Percentiles rank a stretch among this genome's conserved stretches.
phyloP scores from a whole-genome alignment of 2,329 filamentous ascomycete species.

The Arachnopeziza araneosa region DNA sequence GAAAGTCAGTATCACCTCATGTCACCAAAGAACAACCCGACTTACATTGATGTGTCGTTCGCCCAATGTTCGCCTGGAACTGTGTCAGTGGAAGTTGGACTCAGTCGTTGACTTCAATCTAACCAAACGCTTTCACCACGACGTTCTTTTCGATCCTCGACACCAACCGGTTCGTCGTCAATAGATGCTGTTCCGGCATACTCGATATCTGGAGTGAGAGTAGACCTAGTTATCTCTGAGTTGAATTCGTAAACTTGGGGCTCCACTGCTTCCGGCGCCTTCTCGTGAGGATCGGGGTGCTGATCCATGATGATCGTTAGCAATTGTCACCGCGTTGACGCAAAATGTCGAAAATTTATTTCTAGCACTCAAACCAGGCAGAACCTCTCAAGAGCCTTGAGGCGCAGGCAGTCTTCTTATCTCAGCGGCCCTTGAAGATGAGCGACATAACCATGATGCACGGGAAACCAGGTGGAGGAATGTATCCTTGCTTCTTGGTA shows the following conservation, averaged over 20 bases:
- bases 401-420: constrained; percentile 12
- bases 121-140: constrained; percentile 27
- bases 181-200: constrained; percentile 16
- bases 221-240: constrained; percentile 10
- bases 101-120: not conserved
- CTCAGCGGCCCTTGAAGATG: constrained; percentile 5
- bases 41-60: constrained; percentile 38
- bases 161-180: constrained; percentile 17
- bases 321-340: not conserved
- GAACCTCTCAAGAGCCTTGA: not conserved
- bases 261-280: constrained; percentile 22
- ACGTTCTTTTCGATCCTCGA: constrained; percentile 22
- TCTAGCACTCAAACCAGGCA: not conserved
- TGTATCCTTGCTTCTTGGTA: constrained; percentile 8
- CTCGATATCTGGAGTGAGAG: constrained; percentile 19
- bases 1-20: not conserved
- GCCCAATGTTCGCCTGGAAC: constrained; percentile 34
- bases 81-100: not conserved
- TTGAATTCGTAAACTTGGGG: constrained; percentile 23
- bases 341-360: not conserved
- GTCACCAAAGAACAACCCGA: not conserved
- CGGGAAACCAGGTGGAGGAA: constrained; percentile 7
- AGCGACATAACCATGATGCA: constrained; percentile 10
- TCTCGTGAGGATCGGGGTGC: constrained; percentile 11
- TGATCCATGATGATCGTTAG: constrained; percentile 22